Evolutionary conservation across 345 rosid species (phyloP).

Genomic region (Populus alba): DNA sequence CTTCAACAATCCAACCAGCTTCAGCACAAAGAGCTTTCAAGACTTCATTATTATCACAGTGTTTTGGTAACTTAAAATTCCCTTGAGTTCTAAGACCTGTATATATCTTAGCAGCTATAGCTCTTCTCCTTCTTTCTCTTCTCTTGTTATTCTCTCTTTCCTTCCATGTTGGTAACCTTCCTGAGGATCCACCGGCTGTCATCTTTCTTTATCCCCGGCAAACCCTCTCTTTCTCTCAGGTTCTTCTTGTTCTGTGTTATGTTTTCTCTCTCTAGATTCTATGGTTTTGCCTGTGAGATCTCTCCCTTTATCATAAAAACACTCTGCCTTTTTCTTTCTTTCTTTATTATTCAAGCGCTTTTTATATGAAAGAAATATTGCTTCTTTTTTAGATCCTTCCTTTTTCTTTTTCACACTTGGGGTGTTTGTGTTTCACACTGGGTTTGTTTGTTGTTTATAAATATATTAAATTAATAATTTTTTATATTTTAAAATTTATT

Average conservation of each 20-base stretch:
- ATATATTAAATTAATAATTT: too few species aligned
- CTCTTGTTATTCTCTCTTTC: slow-evolving; percentile 37
- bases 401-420: background rate
- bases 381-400: background rate
- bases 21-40: slow-evolving; percentile 35
- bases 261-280: background rate
- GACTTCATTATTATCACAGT: slow-evolving; percentile 37
- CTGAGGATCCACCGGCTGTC: slow-evolving; percentile 34
- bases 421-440: too few species aligned
- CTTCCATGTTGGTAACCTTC: slow-evolving; percentile 32
- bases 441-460: too few species aligned
- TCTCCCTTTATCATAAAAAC: slow-evolving; percentile 13
- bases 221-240: background rate
- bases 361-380: background rate
- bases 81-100: slow-evolving; percentile 35
- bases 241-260: background rate
- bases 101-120: slow-evolving; percentile 35
- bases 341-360: slow-evolving; percentile 7
- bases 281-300: background rate
- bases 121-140: slow-evolving; percentile 35
- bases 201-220: slow-evolving; percentile 13
- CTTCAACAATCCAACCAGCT: slow-evolving; percentile 38
- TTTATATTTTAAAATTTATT: too few species aligned
- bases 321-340: slow-evolving; percentile 19
- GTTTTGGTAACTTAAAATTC: slow-evolving; percentile 30